Evolutionary conservation across 2,329 filamentous ascomycete species (phyloP), one percentile per base, ranked within the genome.

Genomic region (Fusarium napiforme): DNA sequence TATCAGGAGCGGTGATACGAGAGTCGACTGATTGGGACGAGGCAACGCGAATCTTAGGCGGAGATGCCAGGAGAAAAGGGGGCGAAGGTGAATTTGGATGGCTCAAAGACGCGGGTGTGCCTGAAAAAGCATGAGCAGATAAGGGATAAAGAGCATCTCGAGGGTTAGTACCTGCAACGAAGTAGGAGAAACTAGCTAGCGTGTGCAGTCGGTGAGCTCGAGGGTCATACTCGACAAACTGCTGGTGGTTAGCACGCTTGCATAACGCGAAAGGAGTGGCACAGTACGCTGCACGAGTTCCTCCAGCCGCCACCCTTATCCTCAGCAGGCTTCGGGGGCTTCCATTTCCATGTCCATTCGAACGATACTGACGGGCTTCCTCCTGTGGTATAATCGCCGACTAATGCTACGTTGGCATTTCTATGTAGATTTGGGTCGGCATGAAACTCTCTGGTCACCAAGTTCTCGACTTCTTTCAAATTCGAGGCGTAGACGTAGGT

Each of bases 221-320:
- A 79, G 96, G 93, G 82, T 99, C 95, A 80, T 99, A 99, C 83
- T 99, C 96, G 76, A 98, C 93, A 83, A 99, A 98, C 92, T 94
- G 59, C 8, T 26, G 32, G 30, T 53, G 18, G 75, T 83, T 67
- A 83, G 81, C 61, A 69, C 32, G 30, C 34, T 26, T 45, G 34
- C 28, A 23, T 19, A 37, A 55, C 15, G 43, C 18, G 45, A 49
- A 34, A 46, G 32, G 57, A 36, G 21, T 67, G 59, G 53, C 42
- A 60, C 83, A 89, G 71, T 86, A 94, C 92, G 81, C 94, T 98
- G 87, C 96, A 98, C 77, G 92, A 93, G 80, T 97, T 98, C 79
- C 94, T 93, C 96, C 96, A 99, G 49, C 96, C 96, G 64, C 95
- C 94, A 36, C 93, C 93, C 78, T 90, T 90, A 80, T 98, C 95